These are phyloP conservation scores for Xylaria sp. DNA, from an alignment of 2,329 filamentous ascomycete species.

Conservation along the genomic window DNA sequence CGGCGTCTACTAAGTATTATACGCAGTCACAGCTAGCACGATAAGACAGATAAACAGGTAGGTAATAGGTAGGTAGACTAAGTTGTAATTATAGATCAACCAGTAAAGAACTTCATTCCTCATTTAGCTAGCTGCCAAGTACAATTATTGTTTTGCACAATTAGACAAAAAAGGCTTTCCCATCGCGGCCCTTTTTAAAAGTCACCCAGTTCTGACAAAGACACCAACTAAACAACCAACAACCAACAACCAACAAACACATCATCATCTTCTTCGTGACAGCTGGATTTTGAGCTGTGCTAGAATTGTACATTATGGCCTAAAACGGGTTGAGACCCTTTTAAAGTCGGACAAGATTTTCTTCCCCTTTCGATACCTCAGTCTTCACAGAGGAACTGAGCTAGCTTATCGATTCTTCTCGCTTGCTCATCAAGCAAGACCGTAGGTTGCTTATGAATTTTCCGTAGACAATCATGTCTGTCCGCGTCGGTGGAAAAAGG, in stretches of 20 bases:
- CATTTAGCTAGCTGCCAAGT: conserved; percentile 24
- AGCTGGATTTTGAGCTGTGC: not conserved
- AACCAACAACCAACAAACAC: not conserved
- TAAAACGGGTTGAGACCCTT: not conserved
- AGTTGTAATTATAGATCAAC: not conserved
- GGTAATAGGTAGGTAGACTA: too few relatives aligned
- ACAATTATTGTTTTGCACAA: conserved; percentile 21
- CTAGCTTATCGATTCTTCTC: not conserved
- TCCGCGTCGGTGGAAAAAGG: not conserved
- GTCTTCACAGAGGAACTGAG: not conserved
- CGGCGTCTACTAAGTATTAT: too few relatives aligned
- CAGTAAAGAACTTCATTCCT: conserved; percentile 26
- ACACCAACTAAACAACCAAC: too few relatives aligned
- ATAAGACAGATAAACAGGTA: too few relatives aligned
- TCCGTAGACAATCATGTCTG: not conserved
- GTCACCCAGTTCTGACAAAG: conserved; percentile 14
- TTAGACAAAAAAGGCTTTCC: not conserved
- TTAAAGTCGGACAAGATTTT: not conserved
- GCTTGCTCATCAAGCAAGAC: conserved; percentile 9
- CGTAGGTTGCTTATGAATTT: not conserved
- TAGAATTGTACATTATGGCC: conserved; percentile 22
- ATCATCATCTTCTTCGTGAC: conserved; percentile 21
- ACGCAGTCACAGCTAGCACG: too few relatives aligned
- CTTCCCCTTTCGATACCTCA: not conserved
- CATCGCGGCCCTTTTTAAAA: conserved; percentile 5